These are phyloP conservation scores for Lumnitzera littorea DNA, from an alignment of 345 rosid genomes.

Conservation along the genomic window DNA sequence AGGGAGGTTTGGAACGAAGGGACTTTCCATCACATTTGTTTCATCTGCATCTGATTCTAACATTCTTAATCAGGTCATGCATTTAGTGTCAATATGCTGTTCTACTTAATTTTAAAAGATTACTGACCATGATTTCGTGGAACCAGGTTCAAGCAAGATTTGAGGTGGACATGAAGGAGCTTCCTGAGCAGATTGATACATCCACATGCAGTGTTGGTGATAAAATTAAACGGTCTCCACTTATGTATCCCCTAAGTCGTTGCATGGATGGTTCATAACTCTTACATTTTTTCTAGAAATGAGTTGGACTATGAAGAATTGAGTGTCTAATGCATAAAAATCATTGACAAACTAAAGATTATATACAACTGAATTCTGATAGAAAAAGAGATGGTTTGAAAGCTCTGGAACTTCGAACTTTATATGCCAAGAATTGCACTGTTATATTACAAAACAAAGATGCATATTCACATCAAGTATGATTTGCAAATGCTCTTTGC, in stretches of 20 bases:
- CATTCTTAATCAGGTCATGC: conserved; percentile 80
- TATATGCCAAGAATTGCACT: too few species aligned
- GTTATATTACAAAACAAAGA: too few species aligned
- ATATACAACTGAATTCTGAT: too few species aligned
- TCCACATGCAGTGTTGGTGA: conserved; percentile 21
- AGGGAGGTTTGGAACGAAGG: conserved; percentile 98
- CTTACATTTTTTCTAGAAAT: too few species aligned
- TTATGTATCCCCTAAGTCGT: not conserved
- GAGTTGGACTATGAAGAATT: too few species aligned
- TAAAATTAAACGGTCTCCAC: not conserved
- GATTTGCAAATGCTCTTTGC: too few species aligned
- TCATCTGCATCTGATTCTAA: conserved; percentile 85
- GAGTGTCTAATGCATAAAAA: too few species aligned
- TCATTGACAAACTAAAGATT: too few species aligned
- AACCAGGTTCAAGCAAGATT: conserved; percentile 26
- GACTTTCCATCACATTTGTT: conserved; percentile 94
- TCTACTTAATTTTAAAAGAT: not conserved
- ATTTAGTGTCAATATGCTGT: not conserved
- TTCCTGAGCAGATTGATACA: conserved; percentile 32
- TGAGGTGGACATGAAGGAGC: conserved; percentile 36
- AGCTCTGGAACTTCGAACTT: too few species aligned
- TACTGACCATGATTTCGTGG: not conserved
- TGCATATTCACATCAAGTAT: too few species aligned
- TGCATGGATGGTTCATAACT: too few species aligned
- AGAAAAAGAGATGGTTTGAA: too few species aligned